Evolutionary conservation across 352 stramenopile genomes (phyloP).

Genomic region (Phytophthora agathidicida): DNA sequence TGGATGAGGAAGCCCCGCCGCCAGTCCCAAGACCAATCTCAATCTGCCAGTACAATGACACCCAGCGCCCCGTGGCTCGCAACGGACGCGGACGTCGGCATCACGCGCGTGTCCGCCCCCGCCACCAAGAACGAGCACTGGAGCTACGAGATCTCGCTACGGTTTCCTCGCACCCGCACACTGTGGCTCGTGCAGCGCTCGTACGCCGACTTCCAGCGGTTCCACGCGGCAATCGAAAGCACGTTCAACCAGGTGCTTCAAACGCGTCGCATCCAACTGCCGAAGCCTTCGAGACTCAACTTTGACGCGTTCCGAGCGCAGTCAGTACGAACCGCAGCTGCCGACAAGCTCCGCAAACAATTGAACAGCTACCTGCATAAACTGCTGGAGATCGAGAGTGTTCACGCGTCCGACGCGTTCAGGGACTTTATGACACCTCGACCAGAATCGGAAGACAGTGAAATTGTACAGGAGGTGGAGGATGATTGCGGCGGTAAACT

Average conservation of each 20-base stretch:
- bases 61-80: slow-evolving; percentile 44
- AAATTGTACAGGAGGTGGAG: slow-evolving; percentile 16
- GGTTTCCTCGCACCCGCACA: slow-evolving; percentile 44
- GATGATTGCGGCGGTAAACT: slow-evolving; percentile 4
- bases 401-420: slow-evolving; percentile 47
- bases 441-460: slow-evolving; percentile 38
- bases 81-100: slow-evolving; percentile 53
- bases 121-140: slow-evolving; percentile 19
- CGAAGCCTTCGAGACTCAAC: slow-evolving; percentile 42
- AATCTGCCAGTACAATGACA: too few relatives aligned
- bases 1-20: slow-evolving; percentile 19
- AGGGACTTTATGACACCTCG: slow-evolving; percentile 56
- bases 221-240: slow-evolving; percentile 44
- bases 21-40: not conserved
- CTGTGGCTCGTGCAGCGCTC: slow-evolving; percentile 58
- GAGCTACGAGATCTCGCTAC: slow-evolving; percentile 66
- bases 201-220: slow-evolving; percentile 54
- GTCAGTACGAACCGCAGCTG: slow-evolving; percentile 22
- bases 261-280: slow-evolving; percentile 47
- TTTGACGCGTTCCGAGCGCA: slow-evolving; percentile 41
- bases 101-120: slow-evolving; percentile 41
- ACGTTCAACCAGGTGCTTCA: slow-evolving; percentile 34
- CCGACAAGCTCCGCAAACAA: slow-evolving; percentile 47
- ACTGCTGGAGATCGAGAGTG: slow-evolving; percentile 59
- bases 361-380: slow-evolving; percentile 71